These are phyloP conservation scores for Nothophoma quercina DNA, from an alignment of 2,329 filamentous ascomycete species.

Conservation along the genomic window DNA sequence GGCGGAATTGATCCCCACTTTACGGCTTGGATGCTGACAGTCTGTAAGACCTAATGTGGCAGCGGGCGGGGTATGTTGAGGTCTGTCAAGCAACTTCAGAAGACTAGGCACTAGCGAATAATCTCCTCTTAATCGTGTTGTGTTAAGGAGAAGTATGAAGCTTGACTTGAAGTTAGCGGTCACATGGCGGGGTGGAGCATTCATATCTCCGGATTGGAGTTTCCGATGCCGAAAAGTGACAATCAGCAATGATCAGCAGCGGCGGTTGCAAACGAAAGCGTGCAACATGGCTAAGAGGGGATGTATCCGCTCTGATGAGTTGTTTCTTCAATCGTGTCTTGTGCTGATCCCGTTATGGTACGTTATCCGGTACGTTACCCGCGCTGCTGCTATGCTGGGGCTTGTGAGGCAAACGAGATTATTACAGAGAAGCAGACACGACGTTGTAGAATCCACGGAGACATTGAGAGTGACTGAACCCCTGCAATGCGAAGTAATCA, in stretches of 20 bases:
- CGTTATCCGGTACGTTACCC: no score
- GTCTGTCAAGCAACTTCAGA: no score
- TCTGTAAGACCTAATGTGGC: background rate
- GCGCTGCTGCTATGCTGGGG: no score
- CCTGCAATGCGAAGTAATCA: no score
- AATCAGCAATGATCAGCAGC: slow-evolving; percentile 9
- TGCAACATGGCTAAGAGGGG: background rate
- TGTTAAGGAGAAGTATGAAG: background rate
- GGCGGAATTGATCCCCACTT: background rate
- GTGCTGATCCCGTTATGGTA: no score
- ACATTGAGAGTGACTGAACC: no score
- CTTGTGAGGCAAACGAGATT: no score
- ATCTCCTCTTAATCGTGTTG: background rate
- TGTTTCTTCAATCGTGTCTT: no score
- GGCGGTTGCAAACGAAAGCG: background rate
- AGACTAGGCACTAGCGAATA: no score
- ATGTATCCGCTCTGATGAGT: no score
- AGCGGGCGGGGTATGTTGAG: background rate
- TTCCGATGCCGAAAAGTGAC: slow-evolving; percentile 2
- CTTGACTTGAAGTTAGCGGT: background rate
- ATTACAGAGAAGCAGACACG: no score
- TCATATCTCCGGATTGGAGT: slow-evolving; percentile 1
- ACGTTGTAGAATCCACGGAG: no score
- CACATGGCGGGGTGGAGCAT: slow-evolving; percentile 12
- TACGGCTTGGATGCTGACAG: background rate